These are phyloP conservation scores for Boletus sp. DNA, from an alignment of 768 basidiomycete species.

Conservation along the genomic window DNA sequence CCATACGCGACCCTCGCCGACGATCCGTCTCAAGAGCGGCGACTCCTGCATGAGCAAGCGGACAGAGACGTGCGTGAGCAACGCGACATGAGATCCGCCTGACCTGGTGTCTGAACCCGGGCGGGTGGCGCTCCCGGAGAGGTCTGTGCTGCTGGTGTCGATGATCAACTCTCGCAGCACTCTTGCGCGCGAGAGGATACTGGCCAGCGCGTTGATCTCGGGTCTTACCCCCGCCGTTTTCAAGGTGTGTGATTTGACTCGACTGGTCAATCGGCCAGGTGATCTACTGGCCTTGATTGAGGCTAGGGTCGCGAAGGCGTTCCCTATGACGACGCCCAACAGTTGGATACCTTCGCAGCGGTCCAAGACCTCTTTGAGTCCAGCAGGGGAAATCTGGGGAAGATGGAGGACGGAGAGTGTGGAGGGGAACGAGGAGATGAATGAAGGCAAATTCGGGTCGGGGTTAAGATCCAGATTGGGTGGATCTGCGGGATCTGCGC, in stretches of 20 bases:
- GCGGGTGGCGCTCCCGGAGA: neutral
- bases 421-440: conserved; percentile 32
- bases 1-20: conserved; percentile 54
- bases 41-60: conserved; percentile 43
- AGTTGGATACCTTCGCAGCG: conserved; percentile 17
- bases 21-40: conserved; percentile 42
- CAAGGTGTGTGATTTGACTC: neutral
- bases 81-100: conserved; percentile 16
- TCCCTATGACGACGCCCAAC: conserved; percentile 20
- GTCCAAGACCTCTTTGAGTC: conserved; percentile 21
- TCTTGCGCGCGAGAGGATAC: conserved; percentile 15
- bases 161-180: conserved; percentile 17
- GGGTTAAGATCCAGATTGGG: conserved; percentile 12
- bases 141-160: conserved; percentile 10
- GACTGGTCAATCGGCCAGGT: neutral
- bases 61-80: conserved; percentile 41
- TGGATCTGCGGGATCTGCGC: conserved; percentile 1
- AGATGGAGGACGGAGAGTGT: conserved; percentile 33
- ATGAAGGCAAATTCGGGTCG: conserved; percentile 22
- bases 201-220: conserved; percentile 14
- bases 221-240: neutral
- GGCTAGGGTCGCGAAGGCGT: conserved; percentile 2
- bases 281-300: neutral
- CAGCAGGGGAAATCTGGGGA: conserved; percentile 21
- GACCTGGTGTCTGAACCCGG: neutral